Base-by-base conservation (phyloP, 2,329 filamentous ascomycete genomes). In the Colletotrichum sp. region DNA sequence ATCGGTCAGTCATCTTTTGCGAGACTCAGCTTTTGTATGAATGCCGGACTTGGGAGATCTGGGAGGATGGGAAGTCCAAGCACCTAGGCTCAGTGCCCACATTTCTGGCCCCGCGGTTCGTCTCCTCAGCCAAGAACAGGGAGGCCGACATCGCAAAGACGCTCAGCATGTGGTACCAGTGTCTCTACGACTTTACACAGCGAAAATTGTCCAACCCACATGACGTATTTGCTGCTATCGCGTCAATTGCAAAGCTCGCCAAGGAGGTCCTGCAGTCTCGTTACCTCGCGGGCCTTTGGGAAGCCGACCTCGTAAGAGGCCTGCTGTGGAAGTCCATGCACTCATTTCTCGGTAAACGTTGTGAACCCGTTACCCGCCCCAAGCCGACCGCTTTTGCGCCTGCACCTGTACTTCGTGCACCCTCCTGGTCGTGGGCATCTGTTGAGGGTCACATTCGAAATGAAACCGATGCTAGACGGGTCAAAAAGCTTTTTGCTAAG, bases 191-290 rank as follows among this genome's bases (percentile, higher is more conserved):
- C 7, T 74, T 44, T n/a, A 70, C 66, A n/a, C 49, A 15, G 39
- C 67, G 71, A 1, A 68, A 36, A 15, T 26, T 74, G 15, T 74
- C 71, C 24, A 74, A 74, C 15, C 71, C 71, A 4, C 59, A 74
- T 32, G 71, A 74, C 13, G 39, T 74, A 13, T 74, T 74, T 15
- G 71, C 59, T 13, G 71, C 71, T 16, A 74, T 74, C 21, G 66
- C 71, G 18, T 74, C 71, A 13, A 70, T 74, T 21, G 71, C 71
- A 5, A 64, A 34, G 15, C 71, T 74, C 10, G 71, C 66, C 2
- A 18, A 65, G n/a, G 12, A 65, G 7, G 26, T 74, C 15, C 59
- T 74, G 6, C 18, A 30, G 4, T 70, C 66, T 10, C 57, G 71
- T 18, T 74, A 74, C 10, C 66, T 74, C 18, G 71, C 71, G 4